A percentile compares a stretch with the other conserved stretches of the same genome.
Evolutionary conservation across 2,329 filamentous ascomycete species (phyloP).

Genomic region (Phialocephala subalpina): DNA sequence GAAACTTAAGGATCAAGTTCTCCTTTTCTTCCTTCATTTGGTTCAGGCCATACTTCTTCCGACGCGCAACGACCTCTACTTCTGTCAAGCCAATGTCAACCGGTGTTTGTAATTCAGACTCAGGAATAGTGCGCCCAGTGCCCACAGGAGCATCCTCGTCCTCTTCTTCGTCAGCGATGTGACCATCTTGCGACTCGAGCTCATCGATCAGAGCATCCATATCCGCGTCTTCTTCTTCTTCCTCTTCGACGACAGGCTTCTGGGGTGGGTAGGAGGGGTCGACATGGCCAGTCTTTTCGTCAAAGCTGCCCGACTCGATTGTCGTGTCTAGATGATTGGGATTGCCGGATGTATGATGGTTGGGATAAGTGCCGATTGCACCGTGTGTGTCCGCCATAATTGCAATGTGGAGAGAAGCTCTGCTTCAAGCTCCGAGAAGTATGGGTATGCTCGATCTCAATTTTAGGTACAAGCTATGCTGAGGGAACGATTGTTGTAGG

Average conservation of each 20-base stretch:
- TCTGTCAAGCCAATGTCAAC: conserved; percentile 76
- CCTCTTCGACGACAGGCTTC: conserved; percentile 58
- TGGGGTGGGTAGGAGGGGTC: conserved; percentile 45
- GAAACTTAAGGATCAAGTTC: conserved; percentile 84
- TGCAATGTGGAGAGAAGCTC: conserved; percentile 28
- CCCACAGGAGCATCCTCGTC: conserved; percentile 60
- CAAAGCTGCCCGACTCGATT: conserved; percentile 70
- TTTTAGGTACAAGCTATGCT: conserved; percentile 3
- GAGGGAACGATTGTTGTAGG: conserved; percentile 15
- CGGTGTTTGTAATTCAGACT: conserved; percentile 82
- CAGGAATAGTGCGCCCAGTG: conserved; percentile 68
- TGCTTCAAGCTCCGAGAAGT: conserved; percentile 23
- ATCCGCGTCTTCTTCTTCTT: conserved; percentile 83
- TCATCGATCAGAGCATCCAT: conserved; percentile 89
- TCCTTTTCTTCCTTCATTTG: conserved; percentile 93
- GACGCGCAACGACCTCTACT: conserved; percentile 67
- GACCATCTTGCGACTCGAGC: conserved; percentile 82
- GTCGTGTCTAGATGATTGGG: conserved; percentile 60
- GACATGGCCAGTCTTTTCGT: conserved; percentile 62
- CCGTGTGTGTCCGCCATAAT: conserved; percentile 37
- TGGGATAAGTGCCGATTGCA: conserved; percentile 31
- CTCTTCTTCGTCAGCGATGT: conserved; percentile 69
- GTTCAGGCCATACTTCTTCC: conserved; percentile 83
- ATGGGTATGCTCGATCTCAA: conserved; percentile 10
- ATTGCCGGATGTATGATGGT: conserved; percentile 29